Evolutionary conservation across 2,329 filamentous ascomycete species (phyloP).

Genomic region (Cordyceps sp.): DNA sequence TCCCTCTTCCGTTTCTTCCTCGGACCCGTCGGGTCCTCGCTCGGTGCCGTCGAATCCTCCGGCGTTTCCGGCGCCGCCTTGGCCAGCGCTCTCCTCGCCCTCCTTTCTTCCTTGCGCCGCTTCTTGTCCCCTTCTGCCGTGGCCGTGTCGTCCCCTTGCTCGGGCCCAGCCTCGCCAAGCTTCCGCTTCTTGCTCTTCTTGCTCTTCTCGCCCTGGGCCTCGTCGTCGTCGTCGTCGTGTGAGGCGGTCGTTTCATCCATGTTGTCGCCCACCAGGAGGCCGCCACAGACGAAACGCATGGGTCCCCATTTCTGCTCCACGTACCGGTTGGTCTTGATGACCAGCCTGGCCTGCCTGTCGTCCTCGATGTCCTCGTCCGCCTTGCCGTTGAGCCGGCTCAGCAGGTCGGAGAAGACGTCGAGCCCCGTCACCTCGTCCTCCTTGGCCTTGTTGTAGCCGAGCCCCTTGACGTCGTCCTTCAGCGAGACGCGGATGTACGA

Average conservation of each 20-base stretch:
- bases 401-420: conserved; percentile 68
- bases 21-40: conserved; percentile 3
- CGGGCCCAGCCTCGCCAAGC: conserved; percentile 22
- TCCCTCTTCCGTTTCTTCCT: conserved; percentile 13
- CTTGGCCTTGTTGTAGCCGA: conserved; percentile 65
- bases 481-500: conserved; percentile 73
- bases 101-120: conserved; percentile 18
- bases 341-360: conserved; percentile 50
- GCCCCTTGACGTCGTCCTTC: conserved; percentile 81
- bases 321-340: conserved; percentile 57
- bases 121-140: conserved; percentile 19
- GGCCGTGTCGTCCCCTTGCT: conserved; percentile 7
- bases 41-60: conserved; percentile 7
- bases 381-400: conserved; percentile 83
- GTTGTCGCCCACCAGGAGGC: conserved; percentile 45
- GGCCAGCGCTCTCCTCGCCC: conserved; percentile 16
- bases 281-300: conserved; percentile 80
- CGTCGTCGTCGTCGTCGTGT: conserved; percentile 8
- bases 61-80: conserved; percentile 3
- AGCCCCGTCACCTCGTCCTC: conserved; percentile 71
- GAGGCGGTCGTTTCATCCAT: conserved; percentile 23
- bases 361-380: conserved; percentile 54
- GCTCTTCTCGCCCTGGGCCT: conserved; percentile 17
- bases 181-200: conserved; percentile 35
- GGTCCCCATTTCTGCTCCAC: conserved; percentile 60